Conservation (phyloP, 1,284 basidiomycete genomes). For the Filobasidium uniguttulatum region DNA sequence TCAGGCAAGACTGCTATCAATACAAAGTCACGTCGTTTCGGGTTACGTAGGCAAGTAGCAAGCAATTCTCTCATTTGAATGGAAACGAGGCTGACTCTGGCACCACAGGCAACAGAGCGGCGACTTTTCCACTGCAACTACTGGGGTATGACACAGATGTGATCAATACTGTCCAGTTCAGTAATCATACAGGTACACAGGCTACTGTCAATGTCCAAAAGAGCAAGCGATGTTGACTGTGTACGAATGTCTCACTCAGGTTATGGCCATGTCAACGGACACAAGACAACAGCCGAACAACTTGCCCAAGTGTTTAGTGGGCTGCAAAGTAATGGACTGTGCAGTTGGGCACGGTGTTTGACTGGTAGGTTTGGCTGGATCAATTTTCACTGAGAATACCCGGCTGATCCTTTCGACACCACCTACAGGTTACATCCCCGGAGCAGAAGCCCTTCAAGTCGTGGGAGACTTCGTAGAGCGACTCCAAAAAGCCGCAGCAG, state of each 20-base stretch:
- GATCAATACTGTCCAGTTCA: slow-evolving; percentile 78
- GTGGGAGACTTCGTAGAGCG: slow-evolving; percentile 53
- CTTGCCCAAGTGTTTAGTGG: slow-evolving; percentile 52
- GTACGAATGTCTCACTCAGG: slow-evolving; percentile 45
- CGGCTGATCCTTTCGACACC: neutral
- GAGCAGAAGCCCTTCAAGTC: slow-evolving; percentile 58
- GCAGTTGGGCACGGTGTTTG: slow-evolving; percentile 51
- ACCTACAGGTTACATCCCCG: slow-evolving; percentile 64
- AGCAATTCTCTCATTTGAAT: neutral
- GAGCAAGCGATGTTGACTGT: neutral
- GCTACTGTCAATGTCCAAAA: neutral
- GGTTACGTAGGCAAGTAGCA: slow-evolving; percentile 80
- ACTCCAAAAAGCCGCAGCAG: slow-evolving; percentile 29
- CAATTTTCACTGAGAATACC: neutral
- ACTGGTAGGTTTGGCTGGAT: slow-evolving; percentile 43
- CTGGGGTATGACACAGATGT: slow-evolving; percentile 95
- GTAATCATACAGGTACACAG: slow-evolving; percentile 77
- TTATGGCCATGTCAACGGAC: slow-evolving; percentile 60
- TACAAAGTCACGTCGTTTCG: slow-evolving; percentile 87
- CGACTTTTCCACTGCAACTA: slow-evolving; percentile 86
- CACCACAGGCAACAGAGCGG: slow-evolving; percentile 58
- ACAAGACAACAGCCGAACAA: slow-evolving; percentile 55
- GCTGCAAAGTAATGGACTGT: slow-evolving; percentile 54
- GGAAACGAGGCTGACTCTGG: too few relatives aligned
- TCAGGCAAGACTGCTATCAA: slow-evolving; percentile 39